Base-by-base conservation (phyloP, 2,329 filamentous ascomycete genomes). In the Botrytis aclada region DNA sequence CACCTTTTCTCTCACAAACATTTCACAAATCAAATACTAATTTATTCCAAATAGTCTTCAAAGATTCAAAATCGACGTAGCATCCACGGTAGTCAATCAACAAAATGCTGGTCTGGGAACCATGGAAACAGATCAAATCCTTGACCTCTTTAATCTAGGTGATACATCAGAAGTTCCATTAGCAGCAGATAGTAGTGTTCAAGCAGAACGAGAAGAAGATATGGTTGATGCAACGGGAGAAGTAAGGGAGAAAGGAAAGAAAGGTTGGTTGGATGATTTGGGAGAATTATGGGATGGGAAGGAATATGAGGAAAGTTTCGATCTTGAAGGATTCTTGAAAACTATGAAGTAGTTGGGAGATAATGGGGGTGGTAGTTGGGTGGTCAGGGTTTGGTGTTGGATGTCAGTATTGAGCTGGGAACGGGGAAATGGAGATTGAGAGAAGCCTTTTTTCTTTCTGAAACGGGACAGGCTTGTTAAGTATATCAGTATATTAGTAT, bases 11-110 rank as follows among this genome's bases (percentile, higher is more conserved):
- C 12, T 51, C 47, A 5, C 10, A n/a, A n/a, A 51, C 3, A 5
- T n/a, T n/a, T 56, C 6, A 56, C 51, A 32, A 29, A 32, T 56
- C 14, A 29, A 39, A 37, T 70, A 65, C 70, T 78, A 70, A 76
- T 70, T 51, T 47, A 61, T 29, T 20, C 29, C 22, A 32, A 74
- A 66, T 77, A 97, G 93, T 80, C 90, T 99, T 72, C 96, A 99
- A 89, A 92, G 96, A 69, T 99, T 99, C 90, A 99, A 99, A 86
- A 97, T 99, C 80, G 96, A 99, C 82, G 95, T 99, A 32, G 97
- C 96, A 60, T 97, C 93, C 69, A 99, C 97, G 0, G 96, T 99
- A 9, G 97, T 99, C 77, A 99, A 99, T 82, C 96, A 99, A 83
- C 96, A 99, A 84, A 99, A 99, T 78, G 95, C 96, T 1, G 96